Evolutionary conservation across 805 yeast species (phyloP), one percentile per base, ranked within the genome.

Genomic region (Candida odintsovae): DNA sequence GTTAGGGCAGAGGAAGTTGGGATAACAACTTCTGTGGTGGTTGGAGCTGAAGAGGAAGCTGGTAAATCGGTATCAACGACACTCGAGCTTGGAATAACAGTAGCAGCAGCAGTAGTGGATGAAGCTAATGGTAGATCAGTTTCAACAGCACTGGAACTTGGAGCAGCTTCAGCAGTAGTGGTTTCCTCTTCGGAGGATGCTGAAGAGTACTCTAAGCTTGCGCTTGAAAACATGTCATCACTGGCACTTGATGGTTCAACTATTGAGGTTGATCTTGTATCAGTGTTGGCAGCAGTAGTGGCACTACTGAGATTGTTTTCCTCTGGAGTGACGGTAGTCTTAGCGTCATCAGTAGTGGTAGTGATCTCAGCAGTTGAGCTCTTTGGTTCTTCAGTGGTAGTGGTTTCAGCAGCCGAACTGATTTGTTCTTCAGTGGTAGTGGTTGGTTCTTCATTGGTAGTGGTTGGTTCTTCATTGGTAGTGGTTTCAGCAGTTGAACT

Each of bases 381-480:
- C 5, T 13, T 41, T 7, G 38, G 31, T 16, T 26, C 6, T 13
- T 28, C 38, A 15, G 26, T 20, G 13, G 37, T 10, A 9, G 37
- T n/a, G 26, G n/a, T n/a, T n/a, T 10, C 33, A 22, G 49, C 23
- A 13, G 49, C 29, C 21, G 44, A n/a, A n/a, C n/a, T 16, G n/a
- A 35, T 16, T 20, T 38, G 25, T 21, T 38, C 40, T 5, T 19
- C 11, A 12, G 28, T 25, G 13, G 43, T 28, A 12, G 48, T 18
- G 16, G 42, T 16, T 20, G 19, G 25, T 21, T 38, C 40, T 5
- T 19, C 11, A 12, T 6, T 23, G 9, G 42, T 26, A 10, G 48
- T 16, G n/a, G 42, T 16, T 20, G 19, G 25, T 21, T 38, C 40
- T 5, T 19, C 11, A 12, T 6, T 23, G 9, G 25, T 9, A 23